A percentile compares a stretch with the other conserved stretches of the same genome.
phyloP scores from a whole-genome alignment of 352 stramenopile genomes.

The Pythium coloratum region DNA sequence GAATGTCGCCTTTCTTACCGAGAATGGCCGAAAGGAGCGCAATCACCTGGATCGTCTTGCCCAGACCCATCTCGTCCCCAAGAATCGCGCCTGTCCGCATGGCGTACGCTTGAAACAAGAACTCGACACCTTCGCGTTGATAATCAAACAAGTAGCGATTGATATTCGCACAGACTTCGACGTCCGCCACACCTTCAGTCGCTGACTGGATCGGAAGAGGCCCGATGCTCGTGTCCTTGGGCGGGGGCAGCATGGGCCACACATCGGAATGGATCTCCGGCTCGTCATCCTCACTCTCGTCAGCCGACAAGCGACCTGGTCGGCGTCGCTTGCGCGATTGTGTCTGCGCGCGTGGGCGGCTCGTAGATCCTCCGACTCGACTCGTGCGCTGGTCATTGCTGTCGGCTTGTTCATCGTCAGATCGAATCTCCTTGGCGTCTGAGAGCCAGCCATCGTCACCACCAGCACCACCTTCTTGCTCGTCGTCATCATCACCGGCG shows the following conservation, averaged over 20 bases:
- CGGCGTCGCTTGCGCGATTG: conserved; percentile 10
- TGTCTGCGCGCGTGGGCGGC: not conserved
- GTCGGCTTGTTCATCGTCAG: conserved; percentile 15
- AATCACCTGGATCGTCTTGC: conserved; percentile 94
- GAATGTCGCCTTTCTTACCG: conserved; percentile 91
- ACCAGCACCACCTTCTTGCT: not conserved
- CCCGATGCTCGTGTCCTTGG: conserved; percentile 38
- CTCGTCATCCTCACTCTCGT: conserved; percentile 30
- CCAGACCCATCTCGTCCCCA: conserved; percentile 98
- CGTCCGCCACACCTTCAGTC: not conserved
- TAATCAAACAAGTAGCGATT: conserved; percentile 80
- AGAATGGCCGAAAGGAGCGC: conserved; percentile 90
- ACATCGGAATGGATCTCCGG: conserved; percentile 27
- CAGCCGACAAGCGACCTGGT: not conserved
- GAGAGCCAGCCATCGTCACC: conserved; percentile 57
- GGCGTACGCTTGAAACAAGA: conserved; percentile 60
- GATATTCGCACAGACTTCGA: conserved; percentile 66
- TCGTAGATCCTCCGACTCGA: not conserved
- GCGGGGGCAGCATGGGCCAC: conserved; percentile 55
- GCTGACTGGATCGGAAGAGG: conserved; percentile 41
- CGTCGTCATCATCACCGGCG: conserved; percentile 32
- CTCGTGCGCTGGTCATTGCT: not conserved
- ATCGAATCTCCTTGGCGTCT: conserved; percentile 48
- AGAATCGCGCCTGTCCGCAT: conserved; percentile 87
- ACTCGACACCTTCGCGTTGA: conserved; percentile 66